Base-by-base conservation (phyloP, 2,329 filamentous ascomycete genomes). In the Westerdykella sp. region DNA sequence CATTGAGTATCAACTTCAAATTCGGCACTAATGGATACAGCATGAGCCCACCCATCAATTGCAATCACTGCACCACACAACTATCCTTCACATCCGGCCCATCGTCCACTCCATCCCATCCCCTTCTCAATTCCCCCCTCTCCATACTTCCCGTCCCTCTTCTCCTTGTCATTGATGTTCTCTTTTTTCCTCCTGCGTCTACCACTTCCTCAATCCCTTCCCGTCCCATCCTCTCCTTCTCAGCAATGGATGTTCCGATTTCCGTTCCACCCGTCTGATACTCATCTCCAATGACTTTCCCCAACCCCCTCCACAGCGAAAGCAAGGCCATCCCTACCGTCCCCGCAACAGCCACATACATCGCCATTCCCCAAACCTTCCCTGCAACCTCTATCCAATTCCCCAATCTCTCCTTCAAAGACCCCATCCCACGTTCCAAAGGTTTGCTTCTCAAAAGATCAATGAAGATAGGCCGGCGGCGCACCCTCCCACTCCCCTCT, bases 71-170 rank as follows among this genome's bases (percentile, higher is more conserved):
- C 32, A 56, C 21, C 13, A 36, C 43, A 48, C 55, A 60, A 9
- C 45, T 44, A 49, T 58, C 57, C 38, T 43, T 43, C 23, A 56
- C 47, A 50, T 58, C 56, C 35, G 47, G 42, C 6, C 34, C 51
- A 32, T 34, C 40, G 12, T 38, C 37, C 14, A 22, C 21, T 37
- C 13, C 35, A 28, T 30, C 34, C 22, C 30, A 39, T 25, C 42
- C 23, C 21, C 9, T 39, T 37, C 28, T 39, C 11, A n/a, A 30
- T 37, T 6, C 31, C 34, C 40, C 39, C 21, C n/a, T 7, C 14
- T 28, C 40, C 34, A 18, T 30, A 35, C 23, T 38, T 21, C 16
- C 34, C 37, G 13, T 15, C 34, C 42, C 37, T 31, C 18, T 37
- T 23, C 30, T 36, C 34, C 13, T 21, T 11, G 34, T 10, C 34